Conservation (phyloP, 208 protist species). For the Trypanosomatidae sp. region DNA sequence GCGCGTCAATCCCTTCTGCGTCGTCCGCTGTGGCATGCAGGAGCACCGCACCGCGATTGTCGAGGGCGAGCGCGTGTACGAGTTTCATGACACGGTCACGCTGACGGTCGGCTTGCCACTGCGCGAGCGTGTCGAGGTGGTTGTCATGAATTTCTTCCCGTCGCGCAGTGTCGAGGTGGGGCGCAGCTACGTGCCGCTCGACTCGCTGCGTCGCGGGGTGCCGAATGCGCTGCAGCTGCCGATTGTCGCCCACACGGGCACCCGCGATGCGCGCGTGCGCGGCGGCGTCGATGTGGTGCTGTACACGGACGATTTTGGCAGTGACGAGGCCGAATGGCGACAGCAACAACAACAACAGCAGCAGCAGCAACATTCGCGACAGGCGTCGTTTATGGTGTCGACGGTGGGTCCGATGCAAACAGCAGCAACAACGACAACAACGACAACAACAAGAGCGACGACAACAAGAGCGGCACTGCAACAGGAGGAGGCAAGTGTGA, state of each 20-base stretch:
- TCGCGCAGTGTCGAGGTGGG: constrained; percentile 24
- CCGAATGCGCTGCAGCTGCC: constrained; percentile 25
- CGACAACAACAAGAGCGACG: too few species aligned
- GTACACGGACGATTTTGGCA: constrained; percentile 24
- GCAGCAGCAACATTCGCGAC: neutral
- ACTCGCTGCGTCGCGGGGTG: constrained; percentile 10
- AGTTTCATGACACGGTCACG: constrained; percentile 53
- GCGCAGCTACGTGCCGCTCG: constrained; percentile 30
- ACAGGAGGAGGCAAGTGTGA: too few species aligned
- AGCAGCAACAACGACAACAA: too few species aligned
- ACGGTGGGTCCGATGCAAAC: too few species aligned
- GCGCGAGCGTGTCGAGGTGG: constrained; percentile 47
- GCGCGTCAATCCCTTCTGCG: constrained; percentile 15
- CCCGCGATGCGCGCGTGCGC: constrained; percentile 14
- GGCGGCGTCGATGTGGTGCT: constrained; percentile 33
- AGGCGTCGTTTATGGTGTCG: too few species aligned
- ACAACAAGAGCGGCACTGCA: too few species aligned
- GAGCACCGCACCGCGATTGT: constrained; percentile 39
- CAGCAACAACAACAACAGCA: neutral
- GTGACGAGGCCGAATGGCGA: neutral
- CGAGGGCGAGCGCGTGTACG: constrained; percentile 21
- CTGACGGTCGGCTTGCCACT: constrained; percentile 45
- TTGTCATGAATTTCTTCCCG: constrained; percentile 21
- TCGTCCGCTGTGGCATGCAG: constrained; percentile 33
- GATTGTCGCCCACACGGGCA: constrained; percentile 26